Evolutionary conservation across 495 filamentous ascomycete genomes (phyloP).

Genomic region (Neurospora tetrasperma): DNA sequence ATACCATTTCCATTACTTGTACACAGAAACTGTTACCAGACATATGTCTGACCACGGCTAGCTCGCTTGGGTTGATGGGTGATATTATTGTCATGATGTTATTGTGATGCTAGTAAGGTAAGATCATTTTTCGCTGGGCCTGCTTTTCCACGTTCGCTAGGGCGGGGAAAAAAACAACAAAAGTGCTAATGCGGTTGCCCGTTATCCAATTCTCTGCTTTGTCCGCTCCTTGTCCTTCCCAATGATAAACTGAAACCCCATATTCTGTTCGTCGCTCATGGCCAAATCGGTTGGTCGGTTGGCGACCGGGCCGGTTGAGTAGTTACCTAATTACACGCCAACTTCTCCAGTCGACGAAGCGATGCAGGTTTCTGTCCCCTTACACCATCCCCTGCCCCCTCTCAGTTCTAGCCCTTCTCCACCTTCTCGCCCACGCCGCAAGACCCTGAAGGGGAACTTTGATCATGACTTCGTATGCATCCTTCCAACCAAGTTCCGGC

Average conservation of each 20-base stretch:
- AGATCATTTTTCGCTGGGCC: not conserved
- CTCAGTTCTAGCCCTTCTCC: not conserved
- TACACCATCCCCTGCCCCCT: not conserved
- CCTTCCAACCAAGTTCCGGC: not conserved
- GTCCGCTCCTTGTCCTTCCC: no score
- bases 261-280: not conserved
- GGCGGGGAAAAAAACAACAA: no score
- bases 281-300: not conserved
- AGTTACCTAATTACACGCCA: not conserved
- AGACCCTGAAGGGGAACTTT: not conserved
- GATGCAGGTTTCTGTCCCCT: not conserved
- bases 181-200: no score
- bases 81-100: not conserved
- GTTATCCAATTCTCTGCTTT: no score
- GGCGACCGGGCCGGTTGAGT: not conserved
- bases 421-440: not conserved
- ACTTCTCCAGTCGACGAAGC: not conserved
- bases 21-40: not conserved
- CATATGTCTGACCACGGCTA: not conserved
- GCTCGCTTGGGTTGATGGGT: not conserved
- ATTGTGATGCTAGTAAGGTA: not conserved
- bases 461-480: not conserved
- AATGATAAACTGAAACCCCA: not conserved
- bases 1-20: not conserved
- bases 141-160: not conserved